These are phyloP conservation scores for Exophiala spinifera DNA, from an alignment of 2,329 filamentous ascomycete species.

Conservation along the genomic window DNA sequence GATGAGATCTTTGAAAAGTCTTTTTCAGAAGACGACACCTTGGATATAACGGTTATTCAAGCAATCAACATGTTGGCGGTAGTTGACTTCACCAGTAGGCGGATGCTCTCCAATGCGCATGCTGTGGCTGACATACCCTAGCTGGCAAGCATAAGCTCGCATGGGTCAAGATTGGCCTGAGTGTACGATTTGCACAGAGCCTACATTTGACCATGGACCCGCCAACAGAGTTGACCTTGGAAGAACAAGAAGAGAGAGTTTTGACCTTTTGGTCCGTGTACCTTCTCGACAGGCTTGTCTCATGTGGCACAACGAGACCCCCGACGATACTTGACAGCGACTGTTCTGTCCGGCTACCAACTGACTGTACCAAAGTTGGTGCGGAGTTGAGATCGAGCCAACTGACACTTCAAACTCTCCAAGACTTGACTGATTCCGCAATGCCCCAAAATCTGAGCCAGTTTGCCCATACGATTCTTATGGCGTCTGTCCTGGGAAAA, in stretches of 20 bases:
- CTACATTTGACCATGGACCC: slow-evolving; percentile 35
- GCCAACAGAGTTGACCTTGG: slow-evolving; percentile 14
- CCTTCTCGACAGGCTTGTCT: slow-evolving; percentile 33
- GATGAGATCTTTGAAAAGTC: slow-evolving; percentile 35
- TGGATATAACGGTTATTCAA: slow-evolving; percentile 38
- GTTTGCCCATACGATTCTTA: slow-evolving; percentile 34
- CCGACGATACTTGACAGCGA: slow-evolving; percentile 27
- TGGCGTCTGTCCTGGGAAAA: slow-evolving; percentile 36
- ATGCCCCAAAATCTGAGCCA: slow-evolving; percentile 25
- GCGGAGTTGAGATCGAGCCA: neutral
- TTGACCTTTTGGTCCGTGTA: slow-evolving; percentile 35
- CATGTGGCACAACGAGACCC: slow-evolving; percentile 28
- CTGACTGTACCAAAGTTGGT: slow-evolving; percentile 20
- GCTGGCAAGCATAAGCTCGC: slow-evolving; percentile 34
- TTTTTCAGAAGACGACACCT: slow-evolving; percentile 32
- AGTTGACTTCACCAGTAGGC: slow-evolving; percentile 40
- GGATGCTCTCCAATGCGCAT: neutral
- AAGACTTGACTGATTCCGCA: slow-evolving; percentile 5
- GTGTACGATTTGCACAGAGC: slow-evolving; percentile 61
- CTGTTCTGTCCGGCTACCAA: slow-evolving; percentile 31
- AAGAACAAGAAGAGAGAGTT: slow-evolving; percentile 32
- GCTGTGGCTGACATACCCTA: slow-evolving; percentile 12
- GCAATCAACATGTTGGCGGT: slow-evolving; percentile 38
- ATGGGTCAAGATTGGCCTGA: slow-evolving; percentile 39
- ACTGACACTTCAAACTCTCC: slow-evolving; percentile 26